Conservation (phyloP, 305 asterid species). For the Fraxinus sp. region DNA sequence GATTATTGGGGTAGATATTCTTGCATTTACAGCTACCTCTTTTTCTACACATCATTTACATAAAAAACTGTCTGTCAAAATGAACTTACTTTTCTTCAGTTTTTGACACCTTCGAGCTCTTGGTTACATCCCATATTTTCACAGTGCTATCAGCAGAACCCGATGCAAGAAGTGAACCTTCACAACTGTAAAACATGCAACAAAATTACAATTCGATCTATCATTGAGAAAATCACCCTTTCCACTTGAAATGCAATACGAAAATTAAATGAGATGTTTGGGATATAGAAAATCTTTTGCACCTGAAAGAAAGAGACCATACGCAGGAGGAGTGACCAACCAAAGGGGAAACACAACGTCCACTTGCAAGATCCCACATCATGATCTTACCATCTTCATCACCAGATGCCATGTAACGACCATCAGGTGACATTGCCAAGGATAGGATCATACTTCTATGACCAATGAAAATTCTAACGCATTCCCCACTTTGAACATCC, state of each 20-base stretch:
- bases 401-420: conserved; percentile 97
- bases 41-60: neutral
- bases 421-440: conserved; percentile 94
- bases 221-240: conserved; percentile 4
- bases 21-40: neutral
- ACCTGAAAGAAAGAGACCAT: conserved; percentile 97
- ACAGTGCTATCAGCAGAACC: conserved; percentile 98
- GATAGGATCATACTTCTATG: conserved; percentile 85
- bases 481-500: conserved; percentile 95
- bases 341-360: conserved; percentile 85
- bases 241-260: neutral
- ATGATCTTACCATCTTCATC: conserved; percentile 95
- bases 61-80: neutral
- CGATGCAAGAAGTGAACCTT: conserved; percentile 95
- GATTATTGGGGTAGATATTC: neutral
- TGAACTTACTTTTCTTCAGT: conserved; percentile 69
- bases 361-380: conserved; percentile 99
- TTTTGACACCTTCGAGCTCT: conserved; percentile 66
- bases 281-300: neutral
- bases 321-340: conserved; percentile 88
- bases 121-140: conserved; percentile 87
- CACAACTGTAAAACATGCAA: conserved; percentile 57
- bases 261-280: neutral
- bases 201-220: conserved; percentile 1
- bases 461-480: conserved; percentile 89